A percentile compares a stretch with the other conserved stretches of the same genome.
These are phyloP conservation scores for Penicillium crystallinum DNA, from an alignment of 495 filamentous ascomycete species.

Conservation along the genomic window DNA sequence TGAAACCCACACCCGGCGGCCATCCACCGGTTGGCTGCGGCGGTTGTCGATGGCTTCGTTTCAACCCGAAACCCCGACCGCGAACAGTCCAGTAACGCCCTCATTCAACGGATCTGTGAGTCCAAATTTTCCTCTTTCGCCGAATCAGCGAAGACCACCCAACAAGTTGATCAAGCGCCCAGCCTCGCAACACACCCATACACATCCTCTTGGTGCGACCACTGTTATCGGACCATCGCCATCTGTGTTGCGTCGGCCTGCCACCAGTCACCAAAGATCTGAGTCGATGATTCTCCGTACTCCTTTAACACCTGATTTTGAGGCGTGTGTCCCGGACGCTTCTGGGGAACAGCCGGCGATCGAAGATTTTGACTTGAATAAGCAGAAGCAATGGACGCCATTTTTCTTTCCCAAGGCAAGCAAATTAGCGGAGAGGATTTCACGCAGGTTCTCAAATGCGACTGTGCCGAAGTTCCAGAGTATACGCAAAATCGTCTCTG, in stretches of 20 bases:
- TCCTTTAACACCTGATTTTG: slow-evolving; percentile 29
- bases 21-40: slow-evolving; percentile 68
- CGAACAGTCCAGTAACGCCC: slow-evolving; percentile 60
- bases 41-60: slow-evolving; percentile 72
- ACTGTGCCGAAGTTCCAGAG: slow-evolving; percentile 21
- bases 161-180: slow-evolving; percentile 90
- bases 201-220: slow-evolving; percentile 24
- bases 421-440: slow-evolving; percentile 31
- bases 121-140: slow-evolving; percentile 51
- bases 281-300: slow-evolving; percentile 57
- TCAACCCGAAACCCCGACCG: slow-evolving; percentile 63
- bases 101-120: slow-evolving; percentile 67
- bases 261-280: slow-evolving; percentile 81
- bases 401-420: slow-evolving; percentile 40
- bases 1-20: slow-evolving; percentile 42
- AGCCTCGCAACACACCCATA: slow-evolving; percentile 53
- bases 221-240: slow-evolving; percentile 46
- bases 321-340: slow-evolving; percentile 16
- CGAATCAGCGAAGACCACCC: slow-evolving; percentile 48
- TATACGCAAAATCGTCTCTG: slow-evolving; percentile 26
- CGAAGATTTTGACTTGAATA: slow-evolving; percentile 14
- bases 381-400: slow-evolving; percentile 35
- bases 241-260: slow-evolving; percentile 64
- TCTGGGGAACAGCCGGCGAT: slow-evolving; percentile 14
- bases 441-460: slow-evolving; percentile 28